phyloP scores from a whole-genome alignment of 306 rosid genomes.

The Sphenostylis stenocarpa region DNA sequence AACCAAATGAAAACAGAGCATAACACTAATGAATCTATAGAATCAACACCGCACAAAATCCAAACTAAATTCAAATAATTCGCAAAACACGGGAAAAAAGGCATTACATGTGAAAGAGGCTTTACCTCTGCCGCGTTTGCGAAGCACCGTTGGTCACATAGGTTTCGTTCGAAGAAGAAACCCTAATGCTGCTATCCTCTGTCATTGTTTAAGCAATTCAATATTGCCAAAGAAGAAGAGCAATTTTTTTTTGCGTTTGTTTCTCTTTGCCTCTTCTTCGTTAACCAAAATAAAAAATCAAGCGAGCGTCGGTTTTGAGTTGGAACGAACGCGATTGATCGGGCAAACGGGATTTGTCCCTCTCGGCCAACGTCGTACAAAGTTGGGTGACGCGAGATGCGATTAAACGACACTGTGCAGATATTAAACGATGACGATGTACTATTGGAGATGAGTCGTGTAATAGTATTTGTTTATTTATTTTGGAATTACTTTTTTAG shows the following conservation, averaged over 20 bases:
- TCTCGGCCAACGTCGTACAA: not conserved
- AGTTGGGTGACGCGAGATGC: not conserved
- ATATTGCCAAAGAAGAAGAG: constrained; percentile 11
- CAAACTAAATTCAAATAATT: not conserved
- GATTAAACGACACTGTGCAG: constrained; percentile 16
- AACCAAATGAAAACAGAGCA: not conserved
- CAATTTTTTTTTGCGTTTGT: not conserved
- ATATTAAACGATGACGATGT: constrained; percentile 15
- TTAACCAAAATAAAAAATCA: not conserved
- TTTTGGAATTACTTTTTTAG: no score
- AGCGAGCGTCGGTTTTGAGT: not conserved
- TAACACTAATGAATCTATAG: not conserved
- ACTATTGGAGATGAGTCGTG: no score
- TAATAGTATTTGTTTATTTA: no score
- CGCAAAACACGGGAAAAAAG: not conserved
- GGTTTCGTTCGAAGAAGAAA: constrained; percentile 54
- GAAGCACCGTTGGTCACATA: constrained; percentile 47
- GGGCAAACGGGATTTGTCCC: not conserved
- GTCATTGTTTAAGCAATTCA: constrained; percentile 40
- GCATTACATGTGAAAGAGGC: not conserved
- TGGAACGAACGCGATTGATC: not conserved
- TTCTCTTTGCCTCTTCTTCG: not conserved
- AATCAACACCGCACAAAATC: not conserved
- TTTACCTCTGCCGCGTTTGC: constrained; percentile 81
- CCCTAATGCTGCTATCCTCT: constrained; percentile 63